phyloP scores from a whole-genome alignment of 176 grass and related monocot genomes.

The Oryza australiensis region DNA sequence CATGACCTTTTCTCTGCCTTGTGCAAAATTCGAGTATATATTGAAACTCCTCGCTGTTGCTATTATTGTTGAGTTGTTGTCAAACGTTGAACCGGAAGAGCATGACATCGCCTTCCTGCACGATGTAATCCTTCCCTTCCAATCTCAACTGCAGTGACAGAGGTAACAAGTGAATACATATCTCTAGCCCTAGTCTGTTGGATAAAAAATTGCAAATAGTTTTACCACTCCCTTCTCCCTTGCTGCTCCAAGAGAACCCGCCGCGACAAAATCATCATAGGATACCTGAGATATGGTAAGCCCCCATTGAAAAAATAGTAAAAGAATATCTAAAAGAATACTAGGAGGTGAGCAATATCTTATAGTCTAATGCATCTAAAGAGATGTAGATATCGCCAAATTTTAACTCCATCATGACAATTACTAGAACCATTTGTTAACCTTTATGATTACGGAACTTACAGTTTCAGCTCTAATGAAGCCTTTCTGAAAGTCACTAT shows the following conservation, averaged over 20 bases:
- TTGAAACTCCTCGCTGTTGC: neutral
- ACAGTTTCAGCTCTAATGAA: conserved; percentile 99
- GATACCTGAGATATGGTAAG: conserved; percentile 62
- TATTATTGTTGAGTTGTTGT: conserved; percentile 21
- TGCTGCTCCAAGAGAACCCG: conserved; percentile 83
- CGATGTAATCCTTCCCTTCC: conserved; percentile 93
- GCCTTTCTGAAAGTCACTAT: conserved; percentile 99
- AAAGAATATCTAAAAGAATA: conserved; percentile 8
- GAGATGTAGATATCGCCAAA: neutral
- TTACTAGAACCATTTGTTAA: neutral
- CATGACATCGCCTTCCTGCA: conserved; percentile 96
- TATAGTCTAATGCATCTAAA: conserved; percentile 5
- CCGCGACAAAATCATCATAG: conserved; percentile 81
- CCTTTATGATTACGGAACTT: conserved; percentile 36
- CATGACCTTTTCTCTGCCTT: neutral
- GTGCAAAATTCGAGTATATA: conserved; percentile 18
- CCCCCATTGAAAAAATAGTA: conserved; percentile 31
- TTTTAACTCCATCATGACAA: neutral
- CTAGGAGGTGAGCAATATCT: neutral
- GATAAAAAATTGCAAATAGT: conserved; percentile 18
- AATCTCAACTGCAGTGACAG: conserved; percentile 68
- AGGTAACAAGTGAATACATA: conserved; percentile 8
- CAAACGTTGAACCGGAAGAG: conserved; percentile 96
- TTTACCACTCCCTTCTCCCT: conserved; percentile 95
- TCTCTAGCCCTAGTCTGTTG: neutral